Conservation (phyloP, 495 filamentous ascomycete genomes). For the Neurospora tetrasperma region DNA sequence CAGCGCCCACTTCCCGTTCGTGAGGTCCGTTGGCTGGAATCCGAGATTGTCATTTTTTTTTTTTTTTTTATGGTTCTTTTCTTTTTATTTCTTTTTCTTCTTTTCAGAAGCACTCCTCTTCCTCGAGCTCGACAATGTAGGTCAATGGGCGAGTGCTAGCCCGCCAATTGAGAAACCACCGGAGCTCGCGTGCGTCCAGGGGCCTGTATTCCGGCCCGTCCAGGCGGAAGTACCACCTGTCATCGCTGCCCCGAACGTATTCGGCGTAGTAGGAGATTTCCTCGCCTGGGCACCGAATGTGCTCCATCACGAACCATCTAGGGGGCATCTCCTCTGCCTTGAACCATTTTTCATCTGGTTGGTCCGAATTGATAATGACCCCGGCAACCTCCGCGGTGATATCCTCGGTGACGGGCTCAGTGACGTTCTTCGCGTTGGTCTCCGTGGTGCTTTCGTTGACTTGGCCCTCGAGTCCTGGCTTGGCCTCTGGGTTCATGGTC, state of each 20-base stretch:
- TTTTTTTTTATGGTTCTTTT: no score
- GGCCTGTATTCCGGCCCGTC: not conserved
- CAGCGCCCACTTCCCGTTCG: no score
- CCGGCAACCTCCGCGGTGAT: not conserved
- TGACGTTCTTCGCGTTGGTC: not conserved
- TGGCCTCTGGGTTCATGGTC: accelerated
- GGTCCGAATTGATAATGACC: not conserved
- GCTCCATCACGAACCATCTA: not conserved
- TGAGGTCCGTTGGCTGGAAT: no score
- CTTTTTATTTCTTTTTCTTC: no score
- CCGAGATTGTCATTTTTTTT: no score
- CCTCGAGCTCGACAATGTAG: not conserved
- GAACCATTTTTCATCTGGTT: not conserved
- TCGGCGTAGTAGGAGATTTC: not conserved
- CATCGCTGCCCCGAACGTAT: not conserved
- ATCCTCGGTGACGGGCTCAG: accelerated
- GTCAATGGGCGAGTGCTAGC: not conserved
- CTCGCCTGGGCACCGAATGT: not conserved
- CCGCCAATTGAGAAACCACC: not conserved
- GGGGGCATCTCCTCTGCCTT: not conserved
- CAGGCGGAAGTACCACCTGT: not conserved
- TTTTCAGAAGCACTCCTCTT: not conserved
- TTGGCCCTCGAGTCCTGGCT: not conserved
- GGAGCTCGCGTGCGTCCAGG: not conserved
- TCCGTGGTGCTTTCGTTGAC: accelerated